Percentiles rank a stretch among this genome's conserved stretches.
Evolutionary conservation across 2,329 filamentous ascomycete species (phyloP).

Genomic region (Ascochyta koolunga): DNA sequence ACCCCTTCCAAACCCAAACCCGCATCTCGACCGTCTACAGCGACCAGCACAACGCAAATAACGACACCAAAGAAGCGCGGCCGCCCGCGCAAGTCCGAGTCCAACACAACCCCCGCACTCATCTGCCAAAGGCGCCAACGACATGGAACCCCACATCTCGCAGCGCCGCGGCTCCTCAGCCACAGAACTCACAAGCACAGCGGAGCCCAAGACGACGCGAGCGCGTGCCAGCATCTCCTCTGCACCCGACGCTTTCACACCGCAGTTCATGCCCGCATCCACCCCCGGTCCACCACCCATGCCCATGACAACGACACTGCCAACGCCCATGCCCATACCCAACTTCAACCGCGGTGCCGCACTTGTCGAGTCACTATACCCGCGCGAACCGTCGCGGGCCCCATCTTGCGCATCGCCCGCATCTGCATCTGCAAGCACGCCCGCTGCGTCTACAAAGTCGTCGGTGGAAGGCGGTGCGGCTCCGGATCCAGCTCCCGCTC

Average conservation of each 20-base stretch:
- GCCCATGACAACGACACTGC: not conserved
- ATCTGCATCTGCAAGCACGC: not conserved
- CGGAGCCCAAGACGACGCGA: not conserved
- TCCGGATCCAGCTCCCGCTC: too few relatives aligned
- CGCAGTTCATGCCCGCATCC: not conserved
- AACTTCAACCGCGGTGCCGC: conserved; percentile 4
- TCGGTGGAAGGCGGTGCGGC: too few relatives aligned
- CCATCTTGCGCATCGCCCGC: not conserved
- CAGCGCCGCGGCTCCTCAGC: not conserved
- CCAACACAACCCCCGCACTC: conserved; percentile 1
- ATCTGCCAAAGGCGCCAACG: not conserved
- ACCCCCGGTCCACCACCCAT: not conserved
- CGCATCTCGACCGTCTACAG: conserved; percentile 6
- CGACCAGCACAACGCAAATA: not conserved
- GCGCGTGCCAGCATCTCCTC: not conserved
- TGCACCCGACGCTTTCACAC: not conserved
- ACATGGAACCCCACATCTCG: not conserved
- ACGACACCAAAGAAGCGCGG: conserved; percentile 21
- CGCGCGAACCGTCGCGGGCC: not conserved
- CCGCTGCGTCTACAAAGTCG: not conserved
- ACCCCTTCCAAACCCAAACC: not conserved
- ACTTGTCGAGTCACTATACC: conserved; percentile 8
- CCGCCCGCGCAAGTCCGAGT: conserved; percentile 19
- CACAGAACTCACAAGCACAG: not conserved
- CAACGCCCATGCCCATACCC: not conserved